phyloP scores from a whole-genome alignment of 2,329 filamentous ascomycete genomes.

The Stagonosporopsis chrysanthemi region DNA sequence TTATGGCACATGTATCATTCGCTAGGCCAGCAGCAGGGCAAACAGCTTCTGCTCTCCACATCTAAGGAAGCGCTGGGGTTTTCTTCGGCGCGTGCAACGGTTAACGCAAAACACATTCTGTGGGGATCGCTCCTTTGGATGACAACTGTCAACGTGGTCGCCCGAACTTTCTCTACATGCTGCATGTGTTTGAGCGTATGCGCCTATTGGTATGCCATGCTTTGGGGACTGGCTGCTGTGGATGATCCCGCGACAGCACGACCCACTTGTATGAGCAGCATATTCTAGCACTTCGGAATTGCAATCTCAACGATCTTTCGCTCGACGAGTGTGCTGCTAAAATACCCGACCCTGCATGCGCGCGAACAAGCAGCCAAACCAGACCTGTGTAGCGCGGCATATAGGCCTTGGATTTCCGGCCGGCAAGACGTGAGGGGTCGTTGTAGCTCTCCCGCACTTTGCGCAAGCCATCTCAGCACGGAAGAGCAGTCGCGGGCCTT shows the following conservation, averaged over 20 bases:
- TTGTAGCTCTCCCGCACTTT: conserved; percentile 36
- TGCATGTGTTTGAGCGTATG: conserved; percentile 10
- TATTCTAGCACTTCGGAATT: conserved; percentile 5
- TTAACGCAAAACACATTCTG: conserved; percentile 37
- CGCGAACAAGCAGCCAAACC: conserved; percentile 35
- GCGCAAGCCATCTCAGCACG: conserved; percentile 34
- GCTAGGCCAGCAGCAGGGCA: conserved; percentile 14
- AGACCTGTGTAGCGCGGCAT: conserved; percentile 42
- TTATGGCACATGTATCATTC: conserved; percentile 25
- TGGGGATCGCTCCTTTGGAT: conserved; percentile 13
- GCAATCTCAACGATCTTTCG: not conserved
- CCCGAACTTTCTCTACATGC: conserved; percentile 13
- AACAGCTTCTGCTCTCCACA: conserved; percentile 21
- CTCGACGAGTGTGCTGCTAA: conserved; percentile 4
- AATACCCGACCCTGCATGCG: conserved; percentile 39
- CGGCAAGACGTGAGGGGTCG: conserved; percentile 37
- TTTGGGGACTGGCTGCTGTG: conserved; percentile 12
- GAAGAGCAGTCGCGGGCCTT: conserved; percentile 31
- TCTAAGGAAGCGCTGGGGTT: conserved; percentile 41
- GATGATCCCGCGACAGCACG: conserved; percentile 16
- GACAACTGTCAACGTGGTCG: conserved; percentile 14
- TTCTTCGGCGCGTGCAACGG: conserved; percentile 45
- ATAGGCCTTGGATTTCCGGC: conserved; percentile 35
- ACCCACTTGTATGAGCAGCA: conserved; percentile 18
- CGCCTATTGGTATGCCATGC: conserved; percentile 11